These are phyloP conservation scores for Leishmania martiniquensis DNA, from an alignment of 208 protist genomes.

Conservation along the genomic window DNA sequence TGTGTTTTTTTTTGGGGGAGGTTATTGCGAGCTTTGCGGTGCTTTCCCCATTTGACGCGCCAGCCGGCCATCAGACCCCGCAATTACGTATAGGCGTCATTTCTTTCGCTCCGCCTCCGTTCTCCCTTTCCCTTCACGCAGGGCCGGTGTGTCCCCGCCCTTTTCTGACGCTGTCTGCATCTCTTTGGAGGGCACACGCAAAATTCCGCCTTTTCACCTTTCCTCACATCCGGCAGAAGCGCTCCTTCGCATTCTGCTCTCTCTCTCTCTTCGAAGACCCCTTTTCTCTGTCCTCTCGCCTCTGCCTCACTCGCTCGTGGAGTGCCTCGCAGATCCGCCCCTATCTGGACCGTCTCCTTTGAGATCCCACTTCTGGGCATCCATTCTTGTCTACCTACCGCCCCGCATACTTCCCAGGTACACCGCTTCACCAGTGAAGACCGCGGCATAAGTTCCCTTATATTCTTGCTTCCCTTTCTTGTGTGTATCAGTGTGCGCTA, in stretches of 20 bases:
- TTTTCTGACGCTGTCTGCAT: background rate
- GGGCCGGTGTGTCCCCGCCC: background rate
- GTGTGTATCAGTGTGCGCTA: background rate
- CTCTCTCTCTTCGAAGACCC: background rate
- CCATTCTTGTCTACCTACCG: background rate
- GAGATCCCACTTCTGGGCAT: background rate
- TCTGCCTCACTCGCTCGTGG: background rate
- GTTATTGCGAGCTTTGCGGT: background rate
- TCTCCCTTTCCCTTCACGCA: background rate
- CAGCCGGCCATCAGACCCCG: background rate
- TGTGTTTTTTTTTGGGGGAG: no score
- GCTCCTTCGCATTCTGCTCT: background rate
- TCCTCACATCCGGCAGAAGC: background rate
- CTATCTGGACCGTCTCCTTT: background rate
- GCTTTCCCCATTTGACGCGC: background rate
- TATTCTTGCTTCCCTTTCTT: background rate
- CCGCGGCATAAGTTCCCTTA: background rate
- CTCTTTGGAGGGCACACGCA: background rate
- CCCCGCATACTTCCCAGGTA: background rate
- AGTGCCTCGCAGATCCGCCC: background rate
- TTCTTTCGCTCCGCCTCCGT: background rate
- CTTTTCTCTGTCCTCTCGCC: background rate
- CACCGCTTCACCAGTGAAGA: background rate
- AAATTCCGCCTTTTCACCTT: background rate
- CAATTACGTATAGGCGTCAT: background rate